Conservation (phyloP, 2,329 filamentous ascomycete species). For the Aspergillus tamarii region DNA sequence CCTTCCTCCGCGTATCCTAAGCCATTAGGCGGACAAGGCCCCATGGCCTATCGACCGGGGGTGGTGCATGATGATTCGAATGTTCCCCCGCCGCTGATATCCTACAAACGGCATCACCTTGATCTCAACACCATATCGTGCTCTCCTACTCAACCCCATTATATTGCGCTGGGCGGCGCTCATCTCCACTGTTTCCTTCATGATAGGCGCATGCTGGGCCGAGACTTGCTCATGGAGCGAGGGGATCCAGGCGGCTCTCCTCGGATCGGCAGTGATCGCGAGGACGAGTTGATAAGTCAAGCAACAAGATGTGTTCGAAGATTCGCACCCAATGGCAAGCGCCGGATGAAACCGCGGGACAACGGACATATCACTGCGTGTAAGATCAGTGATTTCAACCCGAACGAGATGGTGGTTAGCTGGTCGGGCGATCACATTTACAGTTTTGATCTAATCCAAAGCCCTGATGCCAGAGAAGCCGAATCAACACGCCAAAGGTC, state of each 20-base stretch:
- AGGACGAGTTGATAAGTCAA: conserved; percentile 59
- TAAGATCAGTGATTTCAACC: conserved; percentile 70
- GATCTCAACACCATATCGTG: conserved; percentile 72
- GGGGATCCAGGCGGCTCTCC: conserved; percentile 49
- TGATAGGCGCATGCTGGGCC: conserved; percentile 68
- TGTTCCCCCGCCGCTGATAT: conserved; percentile 66
- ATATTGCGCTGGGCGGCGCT: conserved; percentile 70
- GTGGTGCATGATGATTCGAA: conserved; percentile 52
- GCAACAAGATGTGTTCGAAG: conserved; percentile 68
- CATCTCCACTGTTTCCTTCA: conserved; percentile 71
- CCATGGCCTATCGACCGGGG: conserved; percentile 45
- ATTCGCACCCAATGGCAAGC: conserved; percentile 66
- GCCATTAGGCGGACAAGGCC: conserved; percentile 49
- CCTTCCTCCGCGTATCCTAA: conserved; percentile 66
- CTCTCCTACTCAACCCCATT: conserved; percentile 68
- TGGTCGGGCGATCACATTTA: conserved; percentile 71
- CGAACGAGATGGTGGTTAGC: conserved; percentile 69
- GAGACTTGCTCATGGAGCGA: conserved; percentile 58
- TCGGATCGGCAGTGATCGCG: conserved; percentile 47
- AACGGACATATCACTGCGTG: conserved; percentile 70
- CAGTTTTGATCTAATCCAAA: conserved; percentile 65
- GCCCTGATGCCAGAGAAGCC: conserved; percentile 57
- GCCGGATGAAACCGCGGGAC: conserved; percentile 49
- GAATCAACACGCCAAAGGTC: conserved; percentile 31
- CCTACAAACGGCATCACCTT: conserved; percentile 64